Evolutionary conservation across 2,329 filamentous ascomycete species (phyloP), one percentile per base, ranked within the genome.

Genomic region (Trichothecium sympodiale): DNA sequence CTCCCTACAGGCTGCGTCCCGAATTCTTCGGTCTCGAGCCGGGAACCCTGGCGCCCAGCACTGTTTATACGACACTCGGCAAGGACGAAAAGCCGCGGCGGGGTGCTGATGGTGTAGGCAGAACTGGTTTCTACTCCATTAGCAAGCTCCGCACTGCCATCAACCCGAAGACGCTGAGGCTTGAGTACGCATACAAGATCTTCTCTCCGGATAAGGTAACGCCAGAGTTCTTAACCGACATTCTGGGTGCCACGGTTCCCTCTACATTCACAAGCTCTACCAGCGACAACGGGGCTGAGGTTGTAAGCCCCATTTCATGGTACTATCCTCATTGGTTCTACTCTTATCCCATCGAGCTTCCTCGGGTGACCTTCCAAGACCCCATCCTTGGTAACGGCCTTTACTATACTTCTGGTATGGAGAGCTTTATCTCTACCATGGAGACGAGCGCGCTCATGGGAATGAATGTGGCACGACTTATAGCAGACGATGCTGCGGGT

Each of bases 401-500:
- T 12, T 91, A 77, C 57, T 82, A 82, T 52, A 81, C 77, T 0
- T 77, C 74, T 9, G 77, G 75, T 3, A 93, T 96, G 30, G 89
- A 96, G 60, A 81, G 81, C 46, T 95, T 98, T 54, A 93, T 96
- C 46, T 91, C 83, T 8, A 94, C 87, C 0, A 96, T 98, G 91
- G 91, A 98, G 65, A 95, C 91, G 6, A 94, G 80, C 54, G 83
- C 85, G 2, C 59, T 96, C 46, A 91, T 91, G 77, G 91, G 91
- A 1, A 85, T 74, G 71, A 91, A 91, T 51, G 78, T 91, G 15
- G 85, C 84, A 8, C 69, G 67, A 43, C 60, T 91, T 36, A 65
- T 89, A 31, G 67, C 77, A 1, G 74, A 88, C 48, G 72, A 73
- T 35, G 75, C 49, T 55, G 43, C 56, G 42, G 48, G 51, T 33